Conservation (phyloP, 805 yeast genomes). For the Myxozyma nipponensis region DNA sequence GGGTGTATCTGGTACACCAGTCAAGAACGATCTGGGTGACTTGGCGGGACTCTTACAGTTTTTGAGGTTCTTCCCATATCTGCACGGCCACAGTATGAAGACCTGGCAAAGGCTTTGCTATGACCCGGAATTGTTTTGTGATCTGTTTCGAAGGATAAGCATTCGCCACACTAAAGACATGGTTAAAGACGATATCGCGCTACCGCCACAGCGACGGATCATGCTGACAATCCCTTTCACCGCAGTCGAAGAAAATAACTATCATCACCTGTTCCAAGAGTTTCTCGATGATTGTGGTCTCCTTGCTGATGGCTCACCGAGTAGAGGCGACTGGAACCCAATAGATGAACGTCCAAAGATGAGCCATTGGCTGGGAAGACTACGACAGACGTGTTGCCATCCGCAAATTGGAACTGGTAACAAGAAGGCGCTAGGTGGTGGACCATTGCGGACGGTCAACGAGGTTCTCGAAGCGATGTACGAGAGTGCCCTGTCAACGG, state of each 20-base stretch:
- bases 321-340: conserved; percentile 23
- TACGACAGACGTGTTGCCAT: conserved; percentile 82
- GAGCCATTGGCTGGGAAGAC: conserved; percentile 62
- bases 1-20: conserved; percentile 97
- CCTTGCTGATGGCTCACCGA: conserved; percentile 20
- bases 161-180: conserved; percentile 80
- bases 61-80: conserved; percentile 62
- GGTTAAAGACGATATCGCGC: conserved; percentile 69
- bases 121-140: conserved; percentile 44
- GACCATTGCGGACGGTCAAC: conserved; percentile 50
- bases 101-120: conserved; percentile 43
- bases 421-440: conserved; percentile 34
- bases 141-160: conserved; percentile 53
- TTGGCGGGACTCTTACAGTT: conserved; percentile 68
- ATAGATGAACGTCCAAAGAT: conserved; percentile 23
- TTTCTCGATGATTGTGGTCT: conserved; percentile 55
- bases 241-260: conserved; percentile 80
- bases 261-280: conserved; percentile 58
- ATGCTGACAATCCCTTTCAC: conserved; percentile 71
- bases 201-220: conserved; percentile 75
- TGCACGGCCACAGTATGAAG: conserved; percentile 37
- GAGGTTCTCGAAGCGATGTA: conserved; percentile 67
- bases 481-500: conserved; percentile 50
- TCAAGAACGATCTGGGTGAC: conserved; percentile 62
- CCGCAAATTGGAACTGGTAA: conserved; percentile 43